Percentiles rank a stretch among this genome's conserved stretches.
phyloP scores from a whole-genome alignment of 148 eudicot genomes.

The Vaccinium corymbosum region DNA sequence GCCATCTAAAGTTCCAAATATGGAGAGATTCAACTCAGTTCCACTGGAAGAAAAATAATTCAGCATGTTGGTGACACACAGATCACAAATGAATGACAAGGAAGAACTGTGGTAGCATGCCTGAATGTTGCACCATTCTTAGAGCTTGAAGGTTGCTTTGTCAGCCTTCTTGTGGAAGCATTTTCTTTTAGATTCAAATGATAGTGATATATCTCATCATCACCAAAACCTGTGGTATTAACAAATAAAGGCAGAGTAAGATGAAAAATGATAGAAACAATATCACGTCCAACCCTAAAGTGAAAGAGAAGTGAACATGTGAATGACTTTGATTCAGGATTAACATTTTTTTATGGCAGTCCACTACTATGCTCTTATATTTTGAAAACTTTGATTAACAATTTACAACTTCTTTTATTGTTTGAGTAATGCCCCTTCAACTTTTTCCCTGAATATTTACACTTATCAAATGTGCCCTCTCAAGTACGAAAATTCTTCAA shows the following conservation, averaged over 20 bases:
- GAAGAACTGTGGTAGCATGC: conserved; percentile 28
- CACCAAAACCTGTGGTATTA: conserved; percentile 42
- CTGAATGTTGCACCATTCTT: conserved; percentile 79
- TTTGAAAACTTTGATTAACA: not conserved
- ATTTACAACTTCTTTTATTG: not conserved
- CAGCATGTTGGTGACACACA: conserved; percentile 4
- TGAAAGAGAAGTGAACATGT: not conserved
- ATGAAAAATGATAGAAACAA: conserved; percentile 9
- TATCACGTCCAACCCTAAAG: too few species aligned
- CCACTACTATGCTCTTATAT: not conserved
- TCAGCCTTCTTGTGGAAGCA: conserved; percentile 39
- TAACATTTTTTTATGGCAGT: not conserved
- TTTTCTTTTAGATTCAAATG: conserved; percentile 55
- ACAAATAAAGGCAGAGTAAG: conserved; percentile 8
- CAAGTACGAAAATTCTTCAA: not conserved
- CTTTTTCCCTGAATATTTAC: not conserved
- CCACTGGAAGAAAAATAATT: conserved; percentile 51
- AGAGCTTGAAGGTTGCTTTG: conserved; percentile 50
- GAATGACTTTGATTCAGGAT: not conserved
- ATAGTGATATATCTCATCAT: conserved; percentile 54
- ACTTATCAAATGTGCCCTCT: not conserved
- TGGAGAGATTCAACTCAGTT: conserved; percentile 66
- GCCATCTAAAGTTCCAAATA: conserved; percentile 34
- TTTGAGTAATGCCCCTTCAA: not conserved
- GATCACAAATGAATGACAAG: conserved; percentile 1